Base-by-base conservation (phyloP, 2,329 filamentous ascomycete species). In the Trichophyton mentagrophytes region DNA sequence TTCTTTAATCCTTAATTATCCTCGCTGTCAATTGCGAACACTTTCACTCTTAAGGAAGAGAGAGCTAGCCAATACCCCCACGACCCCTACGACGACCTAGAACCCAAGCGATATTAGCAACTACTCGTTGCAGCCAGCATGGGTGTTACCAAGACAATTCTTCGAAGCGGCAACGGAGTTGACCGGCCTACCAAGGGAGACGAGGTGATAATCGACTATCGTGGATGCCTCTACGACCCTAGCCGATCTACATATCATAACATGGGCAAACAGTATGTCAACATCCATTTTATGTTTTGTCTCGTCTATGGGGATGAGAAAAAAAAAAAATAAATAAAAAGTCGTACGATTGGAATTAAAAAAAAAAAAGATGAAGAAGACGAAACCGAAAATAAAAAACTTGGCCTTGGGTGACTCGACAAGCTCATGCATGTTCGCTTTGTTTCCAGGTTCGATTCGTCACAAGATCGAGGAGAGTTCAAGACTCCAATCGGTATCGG, bases 151-250 rank as follows among this genome's bases (percentile, higher is more conserved):
- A 95, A 90, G 80, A 81, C 79, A 57, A 74, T 82, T 65, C 73
- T 85, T 67, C 70, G 76, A 40, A 74, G 81, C 64, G 91, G 92
- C 69, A 80, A 81, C 69, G 78, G 78, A 61, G 79, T 80, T 61
- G 72, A 84, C 68, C 78, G 75, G 65, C 88, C 92, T 61, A 71
- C 76, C 66, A 69, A 71, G 15, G 87, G 89, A 66, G 85, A 96
- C 73, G 83, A 77, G 27, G 89, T 97, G 70, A 83, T 82, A 70
- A 95, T 97, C 71, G 84, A 93, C 77, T 97, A 97, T 81, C 93
- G 87, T 47, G 93, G 93, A 69, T 96, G 80, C 77, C 81, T 97
- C 65, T 88, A 57, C 53, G 86, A 95, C 70, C 70, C 78, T 22
- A 76, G 70, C 65, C 76, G 83, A 72, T 74, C 81, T 17, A 79